Base-by-base conservation (phyloP, 208 protist species). In the Leishmania amazonensis region DNA sequence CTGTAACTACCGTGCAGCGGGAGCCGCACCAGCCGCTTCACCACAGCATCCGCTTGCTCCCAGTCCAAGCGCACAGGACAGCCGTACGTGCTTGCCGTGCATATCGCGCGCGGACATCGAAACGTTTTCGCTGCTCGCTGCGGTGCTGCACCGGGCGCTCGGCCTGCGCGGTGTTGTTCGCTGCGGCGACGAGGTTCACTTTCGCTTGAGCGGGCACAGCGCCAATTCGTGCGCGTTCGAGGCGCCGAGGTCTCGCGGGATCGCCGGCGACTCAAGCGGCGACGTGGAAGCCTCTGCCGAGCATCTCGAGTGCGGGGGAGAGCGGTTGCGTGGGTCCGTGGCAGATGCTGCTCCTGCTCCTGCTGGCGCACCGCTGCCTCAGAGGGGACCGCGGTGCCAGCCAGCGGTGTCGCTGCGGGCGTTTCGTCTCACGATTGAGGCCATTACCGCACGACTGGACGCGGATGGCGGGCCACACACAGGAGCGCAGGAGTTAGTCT, bases 401-500 rank as follows among this genome's bases (percentile, higher is more conserved):
- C 73, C 73, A 35, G 62, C 65, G 19, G n/a, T 85, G 19, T 42
- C 82, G 17, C 72, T 81, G 71, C 76, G 62, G 3, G 42, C 82
- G 7, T 85, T 75, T 24, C 62, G 70, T 2, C 51, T 81, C 62
- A 65, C 77, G 11, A 67, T 85, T 24, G 68, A 78, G 60, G 68
- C 40, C 28, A 35, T 78, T 3, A 74, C 77, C 28, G 31, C 60
- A 5, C n/a, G 42, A 11, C 45, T 81, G 24, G 71, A 85, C n/a
- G 68, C 58, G 42, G 40, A 2, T 13, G 82, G 47, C 6, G 82
- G 82, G 1, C 77, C 67, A n/a, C 58, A 60, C n/a, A 77, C 76
- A 0, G 82, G 73, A 28, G 13, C 49, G 42, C 47, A 78, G 60
- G 77, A 81, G 77, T 4, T 13, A 24, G 65, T 54, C 19, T 31